Conservation (phyloP, 768 basidiomycete genomes). For the Udeniomyces megalosporus region DNA sequence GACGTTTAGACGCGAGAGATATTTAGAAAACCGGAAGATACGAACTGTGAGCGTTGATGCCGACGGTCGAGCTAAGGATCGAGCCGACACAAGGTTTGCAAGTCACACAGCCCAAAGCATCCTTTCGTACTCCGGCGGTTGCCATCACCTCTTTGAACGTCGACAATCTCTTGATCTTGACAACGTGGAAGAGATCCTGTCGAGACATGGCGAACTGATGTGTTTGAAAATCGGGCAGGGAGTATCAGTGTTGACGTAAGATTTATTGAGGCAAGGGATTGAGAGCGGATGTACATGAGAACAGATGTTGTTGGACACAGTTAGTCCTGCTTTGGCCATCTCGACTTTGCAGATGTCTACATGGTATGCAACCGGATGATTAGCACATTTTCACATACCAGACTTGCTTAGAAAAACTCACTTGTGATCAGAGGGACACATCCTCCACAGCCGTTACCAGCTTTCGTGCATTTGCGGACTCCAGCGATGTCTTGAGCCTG, state of each 20-base stretch:
- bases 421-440: conserved; percentile 45
- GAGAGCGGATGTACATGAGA: no score
- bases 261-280: no score
- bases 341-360: conserved; percentile 35
- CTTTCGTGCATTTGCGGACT: conserved; percentile 52
- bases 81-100: conserved; percentile 51
- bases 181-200: conserved; percentile 49
- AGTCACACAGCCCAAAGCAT: conserved; percentile 50
- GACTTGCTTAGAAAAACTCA: background rate
- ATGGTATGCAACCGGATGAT: no score
- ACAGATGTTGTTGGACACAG: conserved; percentile 43
- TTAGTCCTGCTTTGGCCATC: conserved; percentile 51
- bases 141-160: conserved; percentile 44
- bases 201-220: conserved; percentile 50
- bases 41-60: conserved; percentile 42
- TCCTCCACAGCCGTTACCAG: conserved; percentile 56
- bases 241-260: no score
- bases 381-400: no score
- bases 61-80: conserved; percentile 33
- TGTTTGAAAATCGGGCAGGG: no score
- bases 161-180: conserved; percentile 44
- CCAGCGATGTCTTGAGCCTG: conserved; percentile 35
- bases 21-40: no score
- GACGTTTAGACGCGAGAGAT: no score
- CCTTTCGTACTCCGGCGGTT: conserved; percentile 35